Evolutionary conservation across 139 green algal species (phyloP), one percentile per base, ranked within the genome.

Genomic region (Coelastrella sp.): DNA sequence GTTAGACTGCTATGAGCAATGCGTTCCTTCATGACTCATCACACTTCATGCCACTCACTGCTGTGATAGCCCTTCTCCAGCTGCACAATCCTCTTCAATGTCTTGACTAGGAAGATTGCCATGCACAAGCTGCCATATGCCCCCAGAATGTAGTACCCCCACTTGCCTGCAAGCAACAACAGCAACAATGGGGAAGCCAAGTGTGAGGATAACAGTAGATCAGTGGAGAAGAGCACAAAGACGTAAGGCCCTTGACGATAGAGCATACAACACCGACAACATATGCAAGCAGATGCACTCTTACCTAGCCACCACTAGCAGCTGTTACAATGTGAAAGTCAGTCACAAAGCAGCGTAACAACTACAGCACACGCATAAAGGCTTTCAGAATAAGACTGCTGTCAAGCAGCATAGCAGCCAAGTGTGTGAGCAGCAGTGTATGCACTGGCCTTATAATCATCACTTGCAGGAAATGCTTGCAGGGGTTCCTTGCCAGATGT

Each of bases 91-190:
- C 98, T 93, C 92, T 99, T 99, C 93, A 99, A 95, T 17, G 97
- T 98, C 25, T 97, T 95, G 49, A 99, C 97, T 57, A 99, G 91
- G 93, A 99, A 99, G 1, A 98, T 86, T 4, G 94, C 97, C 90
- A 95, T 96, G 90, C 92, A 97, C 6, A 98, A 65, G 74, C 92
- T 95, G 61, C 95, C 94, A 91, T 98, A 99, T 14, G 93, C 78
- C 93, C 96, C 97, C 9, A 92, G 78, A 0, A 58, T 90, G 20
- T 96, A 95, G 87, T 96, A 99, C 0, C 89, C 92, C 82, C 92
- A 94, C 8, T 90, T 87, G 11, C 95, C 96, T 94, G 90, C 82
- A 78, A 57, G 6, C 7, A 24, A 78, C 11, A 85, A 11, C 58
- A 61, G 35, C 49, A 84, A 3, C 12, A 82, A 82, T 0, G 75